These are phyloP conservation scores for Pezicula neosporulosa DNA, from an alignment of 2,329 filamentous ascomycete genomes.

Conservation along the genomic window DNA sequence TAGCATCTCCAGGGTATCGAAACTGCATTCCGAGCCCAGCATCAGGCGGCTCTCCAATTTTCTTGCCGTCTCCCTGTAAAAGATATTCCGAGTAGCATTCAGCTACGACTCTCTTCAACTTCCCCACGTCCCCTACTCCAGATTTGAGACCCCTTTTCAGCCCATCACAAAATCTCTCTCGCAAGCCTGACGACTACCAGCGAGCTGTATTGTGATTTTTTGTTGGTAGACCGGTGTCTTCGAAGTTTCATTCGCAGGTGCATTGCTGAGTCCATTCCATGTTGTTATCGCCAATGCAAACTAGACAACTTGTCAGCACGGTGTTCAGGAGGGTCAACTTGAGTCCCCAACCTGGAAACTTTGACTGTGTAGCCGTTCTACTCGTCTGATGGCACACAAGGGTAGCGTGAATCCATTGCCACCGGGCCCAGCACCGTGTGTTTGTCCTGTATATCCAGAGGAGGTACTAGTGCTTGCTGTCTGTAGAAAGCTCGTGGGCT, in stretches of 20 bases:
- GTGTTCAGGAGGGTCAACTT: slow-evolving; percentile 28
- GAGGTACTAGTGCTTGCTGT: slow-evolving; percentile 77
- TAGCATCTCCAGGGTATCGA: slow-evolving; percentile 89
- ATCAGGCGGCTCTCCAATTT: slow-evolving; percentile 71
- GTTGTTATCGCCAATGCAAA: slow-evolving; percentile 94
- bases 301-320: slow-evolving; percentile 32
- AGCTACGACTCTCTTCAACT: slow-evolving; percentile 72
- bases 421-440: slow-evolving; percentile 85
- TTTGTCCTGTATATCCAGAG: slow-evolving; percentile 85
- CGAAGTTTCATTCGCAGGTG: slow-evolving; percentile 46
- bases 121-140: slow-evolving; percentile 83
- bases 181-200: slow-evolving; percentile 82
- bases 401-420: slow-evolving; percentile 96
- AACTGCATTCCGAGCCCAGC: slow-evolving; percentile 91
- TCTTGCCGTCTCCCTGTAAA: slow-evolving; percentile 60
- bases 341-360: slow-evolving; percentile 61
- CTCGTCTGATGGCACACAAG: slow-evolving; percentile 83
- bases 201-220: slow-evolving; percentile 87
- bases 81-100: slow-evolving; percentile 92
- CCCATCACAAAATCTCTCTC: slow-evolving; percentile 94
- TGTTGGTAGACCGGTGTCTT: slow-evolving; percentile 55
- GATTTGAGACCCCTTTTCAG: slow-evolving; percentile 86
- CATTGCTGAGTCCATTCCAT: slow-evolving; percentile 72
- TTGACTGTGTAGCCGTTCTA: slow-evolving; percentile 90
- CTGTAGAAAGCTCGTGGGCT: slow-evolving; percentile 80